Evolutionary conservation across 805 yeast species (phyloP).

Genomic region (Starmera dryadoides): DNA sequence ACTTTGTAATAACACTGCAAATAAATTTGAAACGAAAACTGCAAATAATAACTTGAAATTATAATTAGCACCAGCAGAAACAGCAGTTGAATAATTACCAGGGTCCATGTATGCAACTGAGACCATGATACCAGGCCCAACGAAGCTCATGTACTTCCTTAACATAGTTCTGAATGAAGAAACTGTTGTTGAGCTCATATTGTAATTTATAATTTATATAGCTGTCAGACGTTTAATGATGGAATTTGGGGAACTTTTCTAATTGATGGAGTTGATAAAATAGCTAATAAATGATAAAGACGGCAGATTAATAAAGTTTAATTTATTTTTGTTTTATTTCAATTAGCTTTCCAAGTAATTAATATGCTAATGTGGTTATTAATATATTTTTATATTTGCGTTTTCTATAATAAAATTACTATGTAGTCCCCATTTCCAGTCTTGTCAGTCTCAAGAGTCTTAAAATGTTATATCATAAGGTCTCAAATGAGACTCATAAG

Average conservation of each 20-base stretch:
- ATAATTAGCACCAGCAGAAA: slow-evolving; percentile 70
- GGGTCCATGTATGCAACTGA: slow-evolving; percentile 83
- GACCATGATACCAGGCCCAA: slow-evolving; percentile 78
- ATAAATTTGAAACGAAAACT: slow-evolving; percentile 57
- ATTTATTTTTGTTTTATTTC: too few species aligned
- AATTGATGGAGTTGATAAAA: too few species aligned
- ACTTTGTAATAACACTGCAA: slow-evolving; percentile 67
- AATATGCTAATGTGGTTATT: too few species aligned
- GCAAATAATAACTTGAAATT: slow-evolving; percentile 61
- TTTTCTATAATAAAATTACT: too few species aligned
- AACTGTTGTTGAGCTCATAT: not conserved
- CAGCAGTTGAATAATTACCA: slow-evolving; percentile 79
- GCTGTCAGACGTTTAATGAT: too few species aligned
- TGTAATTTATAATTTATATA: too few species aligned
- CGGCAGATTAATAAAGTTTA: too few species aligned
- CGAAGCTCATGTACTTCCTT: slow-evolving; percentile 45
- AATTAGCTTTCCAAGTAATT: too few species aligned
- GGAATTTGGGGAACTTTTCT: too few species aligned
- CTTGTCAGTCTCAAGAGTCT: not conserved
- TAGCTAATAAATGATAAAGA: too few species aligned
- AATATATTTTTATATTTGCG: too few species aligned
- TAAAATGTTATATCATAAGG: too few species aligned
- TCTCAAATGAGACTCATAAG: not conserved
- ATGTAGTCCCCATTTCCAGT: not conserved
- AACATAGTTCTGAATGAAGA: not conserved